phyloP scores from a whole-genome alignment of 805 yeast species.

The Groenewaldozyma tartarivorans region DNA sequence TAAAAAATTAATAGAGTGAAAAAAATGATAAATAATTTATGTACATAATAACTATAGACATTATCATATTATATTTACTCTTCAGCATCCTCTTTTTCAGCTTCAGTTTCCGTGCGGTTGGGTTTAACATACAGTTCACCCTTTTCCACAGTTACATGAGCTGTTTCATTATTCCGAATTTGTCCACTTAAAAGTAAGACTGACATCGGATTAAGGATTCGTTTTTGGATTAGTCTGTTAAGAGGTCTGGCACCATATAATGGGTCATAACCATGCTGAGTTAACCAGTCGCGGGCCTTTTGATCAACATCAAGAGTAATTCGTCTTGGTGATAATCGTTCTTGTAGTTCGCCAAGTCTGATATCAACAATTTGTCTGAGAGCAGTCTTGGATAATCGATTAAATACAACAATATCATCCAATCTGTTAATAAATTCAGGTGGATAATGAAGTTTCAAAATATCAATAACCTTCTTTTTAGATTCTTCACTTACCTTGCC shows the following conservation, averaged over 20 bases:
- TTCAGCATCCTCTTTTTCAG: slow-evolving; percentile 2
- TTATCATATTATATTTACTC: not conserved
- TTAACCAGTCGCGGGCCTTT: slow-evolving; percentile 67
- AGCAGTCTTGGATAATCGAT: slow-evolving; percentile 71
- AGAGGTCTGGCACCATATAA: slow-evolving; percentile 94
- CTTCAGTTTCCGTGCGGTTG: slow-evolving; percentile 29
- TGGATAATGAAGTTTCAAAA: slow-evolving; percentile 66
- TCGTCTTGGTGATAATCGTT: slow-evolving; percentile 68
- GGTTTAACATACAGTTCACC: slow-evolving; percentile 37
- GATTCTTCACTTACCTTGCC: slow-evolving; percentile 45
- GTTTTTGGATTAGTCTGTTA: slow-evolving; percentile 78
- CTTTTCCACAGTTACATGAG: slow-evolving; percentile 38
- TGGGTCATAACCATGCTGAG: slow-evolving; percentile 83
- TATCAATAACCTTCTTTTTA: slow-evolving; percentile 51
- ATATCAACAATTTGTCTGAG: slow-evolving; percentile 76
- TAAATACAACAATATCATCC: slow-evolving; percentile 90
- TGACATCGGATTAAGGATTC: slow-evolving; percentile 84
- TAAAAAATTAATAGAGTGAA: too few species aligned
- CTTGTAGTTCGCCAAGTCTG: slow-evolving; percentile 71
- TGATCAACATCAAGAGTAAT: slow-evolving; percentile 48
- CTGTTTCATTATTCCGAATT: slow-evolving; percentile 48
- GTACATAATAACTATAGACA: not conserved
- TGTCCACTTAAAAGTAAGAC: slow-evolving; percentile 70
- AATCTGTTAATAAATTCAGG: slow-evolving; percentile 94
- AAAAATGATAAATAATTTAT: too few species aligned